A percentile compares a stretch with the other conserved stretches of the same genome.
Conservation (phyloP, 1,284 basidiomycete genomes). For the Fomitopsis pinicola region DNA sequence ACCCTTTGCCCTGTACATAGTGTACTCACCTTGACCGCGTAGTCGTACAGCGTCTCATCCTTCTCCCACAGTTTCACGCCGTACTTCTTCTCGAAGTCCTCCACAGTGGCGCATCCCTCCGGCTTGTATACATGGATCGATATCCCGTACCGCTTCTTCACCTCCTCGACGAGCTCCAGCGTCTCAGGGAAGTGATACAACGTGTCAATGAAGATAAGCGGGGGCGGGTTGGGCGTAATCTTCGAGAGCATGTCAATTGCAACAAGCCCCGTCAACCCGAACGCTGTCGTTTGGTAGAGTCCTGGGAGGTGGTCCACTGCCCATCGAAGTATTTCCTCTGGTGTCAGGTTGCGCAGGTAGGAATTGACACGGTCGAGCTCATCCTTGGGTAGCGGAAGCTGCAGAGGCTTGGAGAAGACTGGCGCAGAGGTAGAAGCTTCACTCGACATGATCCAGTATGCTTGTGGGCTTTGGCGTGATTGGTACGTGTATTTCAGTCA, state of each 20-base stretch:
- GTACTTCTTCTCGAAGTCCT: slow-evolving; percentile 80
- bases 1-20: not conserved
- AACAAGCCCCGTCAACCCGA: slow-evolving; percentile 89
- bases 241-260: slow-evolving; percentile 91
- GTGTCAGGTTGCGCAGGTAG: slow-evolving; percentile 64
- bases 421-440: slow-evolving; percentile 17
- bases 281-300: slow-evolving; percentile 90
- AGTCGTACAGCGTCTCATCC: slow-evolving; percentile 90
- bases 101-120: slow-evolving; percentile 60
- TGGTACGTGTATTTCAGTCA: not conserved
- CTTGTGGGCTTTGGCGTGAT: not conserved
- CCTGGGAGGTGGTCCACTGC: slow-evolving; percentile 73
- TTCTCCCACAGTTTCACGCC: slow-evolving; percentile 86
- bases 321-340: slow-evolving; percentile 84
- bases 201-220: slow-evolving; percentile 92
- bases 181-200: slow-evolving; percentile 97
- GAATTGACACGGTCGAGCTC: slow-evolving; percentile 70
- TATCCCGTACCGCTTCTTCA: slow-evolving; percentile 72
- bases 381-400: slow-evolving; percentile 61
- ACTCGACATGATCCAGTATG: not conserved
- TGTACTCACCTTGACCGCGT: slow-evolving; percentile 76
- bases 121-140: slow-evolving; percentile 82
- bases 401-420: slow-evolving; percentile 43
- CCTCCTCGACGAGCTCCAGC: slow-evolving; percentile 79
- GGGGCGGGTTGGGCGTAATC: slow-evolving; percentile 59